These are phyloP conservation scores for Aspergillus puulaauensis DNA, from an alignment of 2,329 filamentous ascomycete genomes.

Conservation along the genomic window DNA sequence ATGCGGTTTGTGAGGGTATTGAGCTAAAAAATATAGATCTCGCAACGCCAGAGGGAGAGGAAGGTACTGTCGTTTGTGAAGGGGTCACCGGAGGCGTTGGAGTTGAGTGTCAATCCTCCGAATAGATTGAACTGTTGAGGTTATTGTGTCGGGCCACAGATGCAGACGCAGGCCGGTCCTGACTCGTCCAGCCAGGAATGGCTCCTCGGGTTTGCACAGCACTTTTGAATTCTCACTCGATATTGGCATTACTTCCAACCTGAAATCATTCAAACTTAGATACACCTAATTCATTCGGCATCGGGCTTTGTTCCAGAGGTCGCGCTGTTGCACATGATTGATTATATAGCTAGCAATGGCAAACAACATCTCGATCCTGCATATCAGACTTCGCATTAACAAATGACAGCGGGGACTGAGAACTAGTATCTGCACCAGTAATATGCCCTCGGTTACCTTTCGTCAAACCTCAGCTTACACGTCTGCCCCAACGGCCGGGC, in stretches of 20 bases:
- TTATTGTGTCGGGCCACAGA: background rate
- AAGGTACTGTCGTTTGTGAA: slow-evolving; percentile 53
- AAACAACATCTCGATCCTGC: background rate
- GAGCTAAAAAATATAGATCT: slow-evolving; percentile 56
- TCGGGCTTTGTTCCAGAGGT: too few species aligned
- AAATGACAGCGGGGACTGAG: background rate
- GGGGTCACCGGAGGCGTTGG: slow-evolving; percentile 45
- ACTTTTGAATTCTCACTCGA: too few species aligned
- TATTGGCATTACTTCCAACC: too few species aligned
- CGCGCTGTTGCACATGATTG: too few species aligned
- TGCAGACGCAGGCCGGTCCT: too few species aligned
- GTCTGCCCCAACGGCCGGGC: slow-evolving; percentile 60
- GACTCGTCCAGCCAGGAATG: too few species aligned
- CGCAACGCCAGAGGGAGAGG: slow-evolving; percentile 48
- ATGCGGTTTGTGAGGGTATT: slow-evolving; percentile 58
- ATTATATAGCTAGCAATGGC: too few species aligned
- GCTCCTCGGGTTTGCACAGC: too few species aligned
- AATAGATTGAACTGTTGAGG: background rate
- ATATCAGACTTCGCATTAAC: background rate
- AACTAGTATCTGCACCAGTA: background rate
- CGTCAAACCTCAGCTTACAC: slow-evolving; percentile 50
- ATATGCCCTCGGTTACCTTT: background rate
- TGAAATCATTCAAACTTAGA: too few species aligned
- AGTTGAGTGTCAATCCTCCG: slow-evolving; percentile 30
- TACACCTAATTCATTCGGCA: too few species aligned